phyloP scores from a whole-genome alignment of 164 flowering plant genomes.

The Magnolia kwangsiensis region DNA sequence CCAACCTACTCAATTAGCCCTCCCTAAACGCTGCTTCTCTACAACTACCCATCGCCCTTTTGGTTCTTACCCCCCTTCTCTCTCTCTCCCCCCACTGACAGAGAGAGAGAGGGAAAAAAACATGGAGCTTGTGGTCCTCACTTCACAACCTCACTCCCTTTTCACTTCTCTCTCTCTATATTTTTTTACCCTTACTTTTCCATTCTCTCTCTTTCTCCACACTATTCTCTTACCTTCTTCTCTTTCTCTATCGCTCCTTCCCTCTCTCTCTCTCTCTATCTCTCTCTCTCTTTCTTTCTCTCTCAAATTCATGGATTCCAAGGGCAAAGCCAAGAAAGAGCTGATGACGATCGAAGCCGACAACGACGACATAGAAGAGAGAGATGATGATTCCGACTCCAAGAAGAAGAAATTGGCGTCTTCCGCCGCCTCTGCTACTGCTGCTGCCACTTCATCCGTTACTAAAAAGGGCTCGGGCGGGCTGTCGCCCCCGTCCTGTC shows the following conservation, averaged over 20 bases:
- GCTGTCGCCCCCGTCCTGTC: slow-evolving; percentile 39
- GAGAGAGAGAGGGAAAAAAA: slow-evolving; percentile 1
- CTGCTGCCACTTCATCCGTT: slow-evolving; percentile 13
- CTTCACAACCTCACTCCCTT: slow-evolving; percentile 26
- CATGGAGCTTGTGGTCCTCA: slow-evolving; percentile 46
- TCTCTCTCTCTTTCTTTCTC: neutral
- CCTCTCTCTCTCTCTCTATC: neutral
- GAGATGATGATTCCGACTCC: slow-evolving; percentile 13
- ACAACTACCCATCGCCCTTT: neutral
- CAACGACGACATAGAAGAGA: slow-evolving; percentile 40
- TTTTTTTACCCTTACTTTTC: neutral
- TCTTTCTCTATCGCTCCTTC: neutral
- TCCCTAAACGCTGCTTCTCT: neutral
- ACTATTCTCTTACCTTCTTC: neutral
- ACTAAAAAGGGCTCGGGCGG: slow-evolving; percentile 20
- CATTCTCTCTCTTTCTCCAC: neutral
- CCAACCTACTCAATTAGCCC: neutral
- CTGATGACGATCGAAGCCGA: slow-evolving; percentile 23
- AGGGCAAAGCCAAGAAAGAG: slow-evolving; percentile 29
- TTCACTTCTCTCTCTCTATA: slow-evolving; percentile 6
- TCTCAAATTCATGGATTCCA: slow-evolving; percentile 20
- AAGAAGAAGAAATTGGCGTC: slow-evolving; percentile 31
- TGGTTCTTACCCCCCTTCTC: neutral
- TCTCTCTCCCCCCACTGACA: neutral
- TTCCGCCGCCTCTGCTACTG: slow-evolving; percentile 15